phyloP scores from a whole-genome alignment of 805 yeast species.

The Brettanomyces nanus region DNA sequence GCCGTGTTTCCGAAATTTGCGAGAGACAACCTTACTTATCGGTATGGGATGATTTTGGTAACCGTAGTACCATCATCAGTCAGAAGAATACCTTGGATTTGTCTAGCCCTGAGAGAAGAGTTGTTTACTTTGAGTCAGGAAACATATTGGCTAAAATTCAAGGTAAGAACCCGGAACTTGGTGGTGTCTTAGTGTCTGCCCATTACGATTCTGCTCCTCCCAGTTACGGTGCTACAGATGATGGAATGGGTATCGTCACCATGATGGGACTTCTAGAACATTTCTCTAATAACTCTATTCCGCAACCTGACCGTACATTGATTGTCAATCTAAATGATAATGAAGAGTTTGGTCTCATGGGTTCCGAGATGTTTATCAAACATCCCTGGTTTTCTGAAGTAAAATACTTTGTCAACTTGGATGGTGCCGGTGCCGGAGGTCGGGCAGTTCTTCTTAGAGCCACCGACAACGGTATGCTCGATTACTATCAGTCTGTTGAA shows the following conservation, averaged over 20 bases:
- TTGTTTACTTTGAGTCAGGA: conserved; percentile 74
- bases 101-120: conserved; percentile 32
- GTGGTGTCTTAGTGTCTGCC: conserved; percentile 71
- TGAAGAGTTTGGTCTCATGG: conserved; percentile 82
- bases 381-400: conserved; percentile 67
- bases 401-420: conserved; percentile 66
- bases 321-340: conserved; percentile 82
- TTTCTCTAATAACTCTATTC: conserved; percentile 24
- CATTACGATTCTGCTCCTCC: conserved; percentile 90
- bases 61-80: conserved; percentile 27
- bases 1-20: conserved; percentile 32
- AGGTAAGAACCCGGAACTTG: conserved; percentile 50
- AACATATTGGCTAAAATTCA: conserved; percentile 70
- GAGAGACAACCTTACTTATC: conserved; percentile 25
- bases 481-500: conserved; percentile 42
- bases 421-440: conserved; percentile 92
- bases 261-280: conserved; percentile 61
- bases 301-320: conserved; percentile 62
- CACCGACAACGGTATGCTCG: conserved; percentile 67
- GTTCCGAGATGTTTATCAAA: conserved; percentile 64
- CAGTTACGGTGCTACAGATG: conserved; percentile 83
- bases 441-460: conserved; percentile 75
- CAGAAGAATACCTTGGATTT: conserved; percentile 43
- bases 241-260: conserved; percentile 82
- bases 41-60: conserved; percentile 32